phyloP scores from a whole-genome alignment of 1,284 basidiomycete genomes.

The Ustilago loliicola region DNA sequence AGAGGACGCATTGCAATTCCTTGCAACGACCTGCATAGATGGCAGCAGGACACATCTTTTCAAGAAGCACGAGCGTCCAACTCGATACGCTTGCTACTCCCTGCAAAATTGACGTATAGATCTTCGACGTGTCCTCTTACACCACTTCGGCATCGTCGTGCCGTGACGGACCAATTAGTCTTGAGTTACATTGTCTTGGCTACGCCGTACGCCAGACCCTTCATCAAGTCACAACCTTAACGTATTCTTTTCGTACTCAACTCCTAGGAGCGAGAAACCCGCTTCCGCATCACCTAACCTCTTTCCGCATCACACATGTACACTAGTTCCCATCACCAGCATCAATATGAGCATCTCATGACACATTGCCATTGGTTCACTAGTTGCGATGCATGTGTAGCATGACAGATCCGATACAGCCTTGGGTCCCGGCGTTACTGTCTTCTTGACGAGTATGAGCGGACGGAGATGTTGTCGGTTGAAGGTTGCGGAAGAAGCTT shows the following conservation, averaged over 20 bases:
- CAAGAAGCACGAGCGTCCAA: neutral
- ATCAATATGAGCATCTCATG: neutral
- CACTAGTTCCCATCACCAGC: neutral
- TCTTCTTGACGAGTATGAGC: neutral
- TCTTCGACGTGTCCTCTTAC: neutral
- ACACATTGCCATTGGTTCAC: neutral
- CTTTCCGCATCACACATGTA: constrained; percentile 4
- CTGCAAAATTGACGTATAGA: neutral
- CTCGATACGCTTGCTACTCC: neutral
- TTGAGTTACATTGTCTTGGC: neutral
- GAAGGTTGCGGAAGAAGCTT: neutral
- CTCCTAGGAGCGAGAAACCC: neutral
- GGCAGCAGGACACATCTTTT: neutral
- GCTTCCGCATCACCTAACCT: neutral
- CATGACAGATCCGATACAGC: neutral
- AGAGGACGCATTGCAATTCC: neutral
- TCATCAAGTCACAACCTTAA: constrained; percentile 1
- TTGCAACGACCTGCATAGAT: constrained; percentile 5
- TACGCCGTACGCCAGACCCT: neutral
- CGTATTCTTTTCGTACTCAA: neutral
- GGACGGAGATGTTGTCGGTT: neutral
- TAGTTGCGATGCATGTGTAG: neutral
- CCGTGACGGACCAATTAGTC: neutral
- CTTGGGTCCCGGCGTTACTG: no score
- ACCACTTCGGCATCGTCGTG: neutral